Evolutionary conservation across 441 rosid species (phyloP), one percentile per base, ranked within the genome.

Genomic region (Syzygium syzygioides): DNA sequence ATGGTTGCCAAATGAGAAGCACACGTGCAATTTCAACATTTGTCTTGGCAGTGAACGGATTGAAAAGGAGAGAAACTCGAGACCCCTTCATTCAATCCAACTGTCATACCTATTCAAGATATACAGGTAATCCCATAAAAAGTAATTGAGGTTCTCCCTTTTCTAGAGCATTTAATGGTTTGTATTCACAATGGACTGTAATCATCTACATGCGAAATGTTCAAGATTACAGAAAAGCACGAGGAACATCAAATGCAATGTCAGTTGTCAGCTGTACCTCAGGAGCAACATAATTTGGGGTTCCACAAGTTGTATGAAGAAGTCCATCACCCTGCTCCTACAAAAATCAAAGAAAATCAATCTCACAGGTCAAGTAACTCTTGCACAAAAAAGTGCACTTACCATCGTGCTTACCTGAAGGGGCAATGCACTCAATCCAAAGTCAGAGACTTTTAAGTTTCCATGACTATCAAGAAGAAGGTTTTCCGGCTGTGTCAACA

Each of bases 201-300:
- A 76, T 76, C 83, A 76, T 76, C 83, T 13, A 41, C 53, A 76
- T 41, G n/a, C 28, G 53, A 50, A 76, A 60, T 76, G n/a, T 71
- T 87, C 55, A 89, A 56, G 23, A 25, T 57, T 86, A 52, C 56
- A 83, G 85, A 88, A 88, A 88, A 62, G 88, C 50, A 84, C 20
- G 52, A 87, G 60, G 86, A 54, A 86, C 45, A 30, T 55, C n/a
- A 23, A 55, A 55, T 1, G 19, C 66, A 66, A 85, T 71, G 89
- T 85, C 86, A 87, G 26, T 53, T 54, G 57, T 45, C 87, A 79
- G 85, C 68, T 87, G 71, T 94, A 95, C 98, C 96, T 98, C 99
- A 41, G 99, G 99, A 71, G 99, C 99, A 87, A 96, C 94, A 90
- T 98, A 98, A 94, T 98, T 97, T 19, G 99, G 99, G 86, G 99